Conservation (phyloP, 2,329 filamentous ascomycete species). For the Aschersonia sp. region DNA sequence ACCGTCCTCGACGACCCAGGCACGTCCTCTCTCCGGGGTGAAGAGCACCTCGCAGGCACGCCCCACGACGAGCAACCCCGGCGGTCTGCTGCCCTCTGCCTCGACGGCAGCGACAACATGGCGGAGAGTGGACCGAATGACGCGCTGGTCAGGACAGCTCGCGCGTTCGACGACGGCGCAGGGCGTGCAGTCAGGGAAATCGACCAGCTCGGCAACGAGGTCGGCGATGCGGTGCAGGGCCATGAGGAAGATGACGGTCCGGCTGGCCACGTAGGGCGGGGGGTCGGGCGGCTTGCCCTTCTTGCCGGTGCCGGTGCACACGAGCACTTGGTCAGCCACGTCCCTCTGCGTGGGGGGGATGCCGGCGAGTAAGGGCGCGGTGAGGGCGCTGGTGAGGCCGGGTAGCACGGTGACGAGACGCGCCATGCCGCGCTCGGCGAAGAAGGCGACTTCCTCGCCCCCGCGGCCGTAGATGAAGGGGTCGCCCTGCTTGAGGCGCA, state of each 20-base stretch:
- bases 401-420: conserved; percentile 60
- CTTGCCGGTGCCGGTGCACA: conserved; percentile 93
- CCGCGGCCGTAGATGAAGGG: conserved; percentile 93
- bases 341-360: conserved; percentile 83
- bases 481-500: conserved; percentile 90
- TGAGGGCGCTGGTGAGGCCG: conserved; percentile 78
- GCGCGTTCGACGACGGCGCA: conserved; percentile 90
- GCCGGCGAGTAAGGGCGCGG: conserved; percentile 73
- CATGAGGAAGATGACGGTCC: conserved; percentile 93
- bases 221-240: conserved; percentile 71
- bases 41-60: conserved; percentile 68
- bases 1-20: conserved; percentile 80
- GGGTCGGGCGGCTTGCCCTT: conserved; percentile 75
- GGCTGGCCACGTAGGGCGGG: conserved; percentile 59
- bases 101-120: conserved; percentile 74
- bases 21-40: conserved; percentile 37
- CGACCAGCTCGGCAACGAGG: conserved; percentile 57
- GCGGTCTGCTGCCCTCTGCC: conserved; percentile 76
- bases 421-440: conserved; percentile 55
- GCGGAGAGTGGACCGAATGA: conserved; percentile 75
- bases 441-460: conserved; percentile 82
- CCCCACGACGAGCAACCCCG: conserved; percentile 77
- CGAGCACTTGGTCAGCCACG: conserved; percentile 80
- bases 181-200: conserved; percentile 65
- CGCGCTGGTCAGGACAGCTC: conserved; percentile 84